Base-by-base conservation (phyloP, 331 rosid genomes). In the Quercus lobata region DNA sequence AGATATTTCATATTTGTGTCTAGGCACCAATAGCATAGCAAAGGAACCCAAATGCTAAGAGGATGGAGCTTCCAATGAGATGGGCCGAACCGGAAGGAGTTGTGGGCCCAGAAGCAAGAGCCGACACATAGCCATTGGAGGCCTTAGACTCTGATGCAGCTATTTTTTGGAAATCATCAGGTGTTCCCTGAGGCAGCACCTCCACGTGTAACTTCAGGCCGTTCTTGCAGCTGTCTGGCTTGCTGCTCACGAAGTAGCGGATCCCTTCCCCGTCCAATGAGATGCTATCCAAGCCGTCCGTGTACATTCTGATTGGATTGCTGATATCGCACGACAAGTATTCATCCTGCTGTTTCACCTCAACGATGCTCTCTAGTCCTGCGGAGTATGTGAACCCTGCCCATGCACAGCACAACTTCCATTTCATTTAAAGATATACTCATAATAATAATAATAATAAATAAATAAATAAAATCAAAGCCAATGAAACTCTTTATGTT, bases 331-430 rank as follows among this genome's bases (percentile, higher is more conserved):
- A 92, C 7, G 91, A 79, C 58, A 90, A 92, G 22, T 87, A 94
- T 63, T 94, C 98, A 78, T 91, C 87, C 76, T 41, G 88, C 80
- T 89, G 86, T 5, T 72, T 70, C 80, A 92, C 63, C 86, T 94
- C 97, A 1, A 86, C 91, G 0, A 94, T 78, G 6, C 71, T n/a
- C 16, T 94, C 96, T 37, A 83, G 81, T 2, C 88, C 87, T 57
- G 80, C 80, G 0, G 97, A 89, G 93, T 94, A 90, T 44, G 97
- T 54, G 34, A 94, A 82, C 97, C 94, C 98, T 94, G 86, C 80
- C 58, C 89, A 11, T 56, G 1, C 66, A 37, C 69, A 8, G 12
- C 12, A 74, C 5, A 30, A 82, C 54, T 49, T 49, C 18, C 54
- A 49, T 12, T 49, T 14, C 15, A 12, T 4, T 49, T 49, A 12